Evolutionary conservation across 2,329 filamentous ascomycete species (phyloP).

Genomic region (Teratosphaeriaceae sp.): DNA sequence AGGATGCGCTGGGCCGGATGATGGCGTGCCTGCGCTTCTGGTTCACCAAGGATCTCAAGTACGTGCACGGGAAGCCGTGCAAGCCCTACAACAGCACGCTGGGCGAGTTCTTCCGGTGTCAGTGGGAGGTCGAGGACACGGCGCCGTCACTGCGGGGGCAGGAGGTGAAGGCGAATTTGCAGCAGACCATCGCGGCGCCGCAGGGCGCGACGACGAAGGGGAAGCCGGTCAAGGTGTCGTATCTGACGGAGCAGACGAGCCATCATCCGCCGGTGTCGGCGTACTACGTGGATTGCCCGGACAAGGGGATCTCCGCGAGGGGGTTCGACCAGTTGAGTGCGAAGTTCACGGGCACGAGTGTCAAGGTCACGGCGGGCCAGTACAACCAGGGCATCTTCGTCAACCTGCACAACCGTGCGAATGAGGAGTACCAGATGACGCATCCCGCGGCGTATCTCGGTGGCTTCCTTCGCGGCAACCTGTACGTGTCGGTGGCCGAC

Average conservation of each 20-base stretch:
- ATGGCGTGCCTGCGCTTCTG: conserved; percentile 91
- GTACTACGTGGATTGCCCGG: conserved; percentile 87
- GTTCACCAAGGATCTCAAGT: conserved; percentile 99
- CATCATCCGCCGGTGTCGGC: conserved; percentile 97
- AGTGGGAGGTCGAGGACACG: conserved; percentile 85
- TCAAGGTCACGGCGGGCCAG: conserved; percentile 84
- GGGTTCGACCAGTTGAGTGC: conserved; percentile 96
- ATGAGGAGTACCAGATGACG: conserved; percentile 91
- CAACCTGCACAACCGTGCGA: conserved; percentile 67
- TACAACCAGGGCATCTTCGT: conserved; percentile 97
- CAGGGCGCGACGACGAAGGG: conserved; percentile 27
- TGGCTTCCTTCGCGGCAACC: conserved; percentile 76
- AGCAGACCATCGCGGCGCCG: conserved; percentile 16
- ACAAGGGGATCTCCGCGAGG: conserved; percentile 77
- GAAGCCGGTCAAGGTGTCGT: conserved; percentile 70
- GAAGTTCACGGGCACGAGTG: conserved; percentile 93
- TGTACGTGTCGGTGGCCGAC: conserved; percentile 87
- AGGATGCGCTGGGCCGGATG: conserved; percentile 89
- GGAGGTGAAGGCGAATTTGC: conserved; percentile 26
- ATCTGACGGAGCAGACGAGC: conserved; percentile 94
- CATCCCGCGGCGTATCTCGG: conserved; percentile 92
- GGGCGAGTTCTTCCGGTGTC: conserved; percentile 97
- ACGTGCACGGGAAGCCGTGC: conserved; percentile 96
- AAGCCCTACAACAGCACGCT: conserved; percentile 98
- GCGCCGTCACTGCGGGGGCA: conserved; percentile 49